Conservation (phyloP, 345 rosid species). For the Mangifera indica region DNA sequence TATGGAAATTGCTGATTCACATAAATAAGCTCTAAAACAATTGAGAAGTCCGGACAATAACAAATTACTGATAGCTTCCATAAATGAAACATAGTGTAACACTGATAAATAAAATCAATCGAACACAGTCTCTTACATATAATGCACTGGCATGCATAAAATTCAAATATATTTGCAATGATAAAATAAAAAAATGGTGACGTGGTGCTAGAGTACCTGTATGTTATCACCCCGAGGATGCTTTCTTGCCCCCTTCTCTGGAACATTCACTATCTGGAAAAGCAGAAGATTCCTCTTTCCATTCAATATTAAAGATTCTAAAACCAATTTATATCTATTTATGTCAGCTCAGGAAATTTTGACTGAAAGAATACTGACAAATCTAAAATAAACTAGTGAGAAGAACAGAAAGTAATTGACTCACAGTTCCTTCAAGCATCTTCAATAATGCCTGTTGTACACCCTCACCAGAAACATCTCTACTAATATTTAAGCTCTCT, state of each 20-base stretch:
- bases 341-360: neutral
- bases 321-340: neutral
- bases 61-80: neutral
- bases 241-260: constrained; percentile 98
- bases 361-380: neutral
- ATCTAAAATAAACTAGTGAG: neutral
- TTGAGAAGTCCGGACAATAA: neutral
- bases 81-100: neutral
- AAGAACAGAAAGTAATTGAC: constrained; percentile 32
- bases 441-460: constrained; percentile 95
- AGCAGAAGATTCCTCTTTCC: constrained; percentile 24
- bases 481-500: constrained; percentile 87
- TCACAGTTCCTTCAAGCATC: constrained; percentile 97
- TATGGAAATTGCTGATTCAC: neutral
- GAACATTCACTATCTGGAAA: constrained; percentile 86
- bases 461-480: constrained; percentile 99
- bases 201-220: constrained; percentile 52
- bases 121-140: neutral
- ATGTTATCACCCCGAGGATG: constrained; percentile 95
- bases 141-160: neutral
- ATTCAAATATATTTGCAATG: constrained; percentile 6
- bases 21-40: neutral
- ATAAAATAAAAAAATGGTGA: neutral
- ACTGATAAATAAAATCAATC: neutral
- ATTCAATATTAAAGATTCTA: constrained; percentile 1